Conservation (phyloP, 352 stramenopile genomes). For the Phytophthora lateralis region DNA sequence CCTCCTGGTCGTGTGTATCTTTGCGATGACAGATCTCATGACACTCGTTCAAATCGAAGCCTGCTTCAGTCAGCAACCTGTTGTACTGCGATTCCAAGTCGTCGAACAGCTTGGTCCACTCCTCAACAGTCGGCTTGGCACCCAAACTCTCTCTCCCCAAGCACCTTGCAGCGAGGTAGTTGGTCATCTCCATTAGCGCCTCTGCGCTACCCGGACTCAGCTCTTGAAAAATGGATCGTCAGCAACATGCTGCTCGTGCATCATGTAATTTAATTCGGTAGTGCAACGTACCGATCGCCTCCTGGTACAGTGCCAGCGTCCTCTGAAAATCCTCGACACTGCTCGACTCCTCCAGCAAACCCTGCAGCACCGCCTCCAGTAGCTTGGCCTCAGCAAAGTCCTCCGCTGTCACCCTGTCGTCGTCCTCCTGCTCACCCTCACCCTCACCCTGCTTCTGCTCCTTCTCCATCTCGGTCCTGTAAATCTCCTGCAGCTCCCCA, state of each 20-base stretch:
- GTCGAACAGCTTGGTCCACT: constrained; percentile 53
- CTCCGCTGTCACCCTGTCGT: constrained; percentile 50
- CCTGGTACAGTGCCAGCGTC: constrained; percentile 62
- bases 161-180: constrained; percentile 61
- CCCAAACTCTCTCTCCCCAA: constrained; percentile 25
- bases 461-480: constrained; percentile 32
- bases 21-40: constrained; percentile 71
- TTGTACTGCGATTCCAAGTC: constrained; percentile 54
- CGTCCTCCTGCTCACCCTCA: constrained; percentile 39
- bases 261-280: constrained; percentile 1
- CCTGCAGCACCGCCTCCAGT: constrained; percentile 64
- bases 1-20: constrained; percentile 60
- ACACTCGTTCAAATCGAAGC: constrained; percentile 64
- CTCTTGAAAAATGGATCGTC: constrained; percentile 27
- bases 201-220: constrained; percentile 64
- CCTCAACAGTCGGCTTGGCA: constrained; percentile 4
- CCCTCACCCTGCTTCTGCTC: background rate
- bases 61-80: constrained; percentile 38
- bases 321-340: constrained; percentile 41
- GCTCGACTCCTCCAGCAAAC: constrained; percentile 19
- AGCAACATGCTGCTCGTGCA: background rate
- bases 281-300: constrained; percentile 44
- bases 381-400: constrained; percentile 56
- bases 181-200: constrained; percentile 76
- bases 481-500: constrained; percentile 44